A percentile compares a stretch with the other conserved stretches of the same genome.
These are phyloP conservation scores for Acanthamoeba royreba DNA, from an alignment of 208 protist genomes.

Conservation along the genomic window DNA sequence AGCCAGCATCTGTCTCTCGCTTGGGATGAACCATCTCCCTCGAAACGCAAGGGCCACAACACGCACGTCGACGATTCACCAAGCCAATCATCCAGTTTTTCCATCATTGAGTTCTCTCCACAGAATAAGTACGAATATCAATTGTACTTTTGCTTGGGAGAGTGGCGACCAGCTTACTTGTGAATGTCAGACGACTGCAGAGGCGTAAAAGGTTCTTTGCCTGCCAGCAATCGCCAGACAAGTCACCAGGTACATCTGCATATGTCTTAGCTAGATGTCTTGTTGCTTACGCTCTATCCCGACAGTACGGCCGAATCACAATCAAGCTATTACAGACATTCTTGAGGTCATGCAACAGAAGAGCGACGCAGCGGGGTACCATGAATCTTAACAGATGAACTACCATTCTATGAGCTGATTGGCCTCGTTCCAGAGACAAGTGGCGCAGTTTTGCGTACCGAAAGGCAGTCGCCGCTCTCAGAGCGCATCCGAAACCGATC, in stretches of 20 bases:
- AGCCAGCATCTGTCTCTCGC: not conserved
- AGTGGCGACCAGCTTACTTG: not conserved
- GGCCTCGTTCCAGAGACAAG: not conserved
- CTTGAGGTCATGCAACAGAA: slow-evolving; percentile 42
- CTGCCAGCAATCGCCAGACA: slow-evolving; percentile 20
- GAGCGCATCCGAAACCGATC: slow-evolving; percentile 12
- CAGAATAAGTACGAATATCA: not conserved
- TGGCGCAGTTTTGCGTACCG: slow-evolving; percentile 23
- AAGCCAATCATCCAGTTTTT: not conserved
- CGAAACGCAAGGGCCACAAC: not conserved
- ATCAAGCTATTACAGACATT: slow-evolving; percentile 22
- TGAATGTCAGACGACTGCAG: not conserved
- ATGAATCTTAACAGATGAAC: not conserved
- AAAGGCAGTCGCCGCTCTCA: not conserved
- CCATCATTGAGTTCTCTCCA: not conserved
- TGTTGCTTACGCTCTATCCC: not conserved
- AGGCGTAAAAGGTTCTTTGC: not conserved
- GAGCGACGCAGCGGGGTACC: not conserved
- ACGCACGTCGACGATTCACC: not conserved
- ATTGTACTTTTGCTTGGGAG: not conserved
- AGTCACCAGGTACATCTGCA: not conserved
- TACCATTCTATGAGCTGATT: not conserved
- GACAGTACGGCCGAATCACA: slow-evolving; percentile 7
- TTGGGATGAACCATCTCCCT: no score
- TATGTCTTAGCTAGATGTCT: not conserved